Percentiles rank a stretch among this genome's conserved stretches.
Conservation (phyloP, 1,284 basidiomycete genomes). For the Cutaneotrichosporon sp. region DNA sequence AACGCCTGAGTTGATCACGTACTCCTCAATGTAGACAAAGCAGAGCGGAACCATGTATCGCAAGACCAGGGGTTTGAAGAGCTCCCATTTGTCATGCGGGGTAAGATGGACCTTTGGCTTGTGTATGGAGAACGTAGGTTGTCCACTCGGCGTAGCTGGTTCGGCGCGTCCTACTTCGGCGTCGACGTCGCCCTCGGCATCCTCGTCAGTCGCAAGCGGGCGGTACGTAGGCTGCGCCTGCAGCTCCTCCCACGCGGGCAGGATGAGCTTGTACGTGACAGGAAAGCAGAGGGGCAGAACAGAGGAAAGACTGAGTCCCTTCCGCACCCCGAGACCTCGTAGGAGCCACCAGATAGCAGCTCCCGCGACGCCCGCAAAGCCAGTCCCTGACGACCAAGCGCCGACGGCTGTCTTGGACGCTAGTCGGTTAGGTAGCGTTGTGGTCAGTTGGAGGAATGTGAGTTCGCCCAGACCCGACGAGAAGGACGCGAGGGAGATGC, state of each 20-base stretch:
- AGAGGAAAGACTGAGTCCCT: conserved; percentile 71
- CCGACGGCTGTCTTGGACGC: conserved; percentile 52
- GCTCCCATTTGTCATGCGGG: conserved; percentile 64
- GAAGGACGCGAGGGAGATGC: conserved; percentile 85
- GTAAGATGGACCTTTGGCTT: conserved; percentile 48
- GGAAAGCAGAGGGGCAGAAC: conserved; percentile 72
- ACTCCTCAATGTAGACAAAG: conserved; percentile 68
- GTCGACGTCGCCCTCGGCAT: conserved; percentile 15
- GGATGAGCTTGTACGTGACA: conserved; percentile 65
- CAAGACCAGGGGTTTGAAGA: conserved; percentile 66
- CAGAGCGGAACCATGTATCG: conserved; percentile 58
- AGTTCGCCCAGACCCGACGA: conserved; percentile 89
- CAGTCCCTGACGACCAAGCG: conserved; percentile 84
- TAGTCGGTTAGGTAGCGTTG: conserved; percentile 53
- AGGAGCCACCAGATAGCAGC: conserved; percentile 94
- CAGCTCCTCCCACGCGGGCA: conserved; percentile 53
- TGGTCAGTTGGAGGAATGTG: conserved; percentile 90
- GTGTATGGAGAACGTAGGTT: not conserved
- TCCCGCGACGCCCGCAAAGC: conserved; percentile 86
- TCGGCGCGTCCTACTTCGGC: not conserved
- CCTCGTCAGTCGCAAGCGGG: conserved; percentile 27
- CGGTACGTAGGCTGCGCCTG: conserved; percentile 18
- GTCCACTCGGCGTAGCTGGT: too few species aligned
- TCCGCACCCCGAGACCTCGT: conserved; percentile 73
- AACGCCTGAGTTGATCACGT: conserved; percentile 87